A percentile compares a stretch with the other conserved stretches of the same genome.
Evolutionary conservation across 2,329 filamentous ascomycete species (phyloP).

Genomic region (Cytospora piceicola): DNA sequence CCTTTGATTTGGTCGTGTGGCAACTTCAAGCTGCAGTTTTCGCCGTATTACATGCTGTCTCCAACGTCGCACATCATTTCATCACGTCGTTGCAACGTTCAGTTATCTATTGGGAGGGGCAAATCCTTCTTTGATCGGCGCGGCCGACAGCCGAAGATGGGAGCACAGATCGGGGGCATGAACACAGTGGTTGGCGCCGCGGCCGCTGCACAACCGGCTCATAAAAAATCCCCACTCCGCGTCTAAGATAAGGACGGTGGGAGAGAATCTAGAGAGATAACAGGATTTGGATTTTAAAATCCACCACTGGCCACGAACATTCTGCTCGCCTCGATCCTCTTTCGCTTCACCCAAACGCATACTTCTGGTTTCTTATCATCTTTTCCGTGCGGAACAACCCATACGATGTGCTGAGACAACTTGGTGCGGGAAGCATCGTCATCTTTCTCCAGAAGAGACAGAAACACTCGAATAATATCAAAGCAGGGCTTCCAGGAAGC

Average conservation of each 20-base stretch:
- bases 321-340: neutral
- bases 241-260: neutral
- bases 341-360: neutral
- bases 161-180: neutral
- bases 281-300: neutral
- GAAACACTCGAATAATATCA: neutral
- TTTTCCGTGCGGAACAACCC: neutral
- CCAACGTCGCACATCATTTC: neutral
- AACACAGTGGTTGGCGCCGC: neutral
- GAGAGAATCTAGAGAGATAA: neutral
- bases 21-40: too few species aligned
- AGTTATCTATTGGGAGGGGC: neutral
- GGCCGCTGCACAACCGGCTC: neutral
- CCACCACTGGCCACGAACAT: neutral
- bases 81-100: neutral
- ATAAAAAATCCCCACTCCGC: neutral
- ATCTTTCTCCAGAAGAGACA: conserved; percentile 8
- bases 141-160: neutral
- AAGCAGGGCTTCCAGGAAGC: neutral
- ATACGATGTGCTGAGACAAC: conserved; percentile 31
- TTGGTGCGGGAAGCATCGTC: conserved; percentile 31
- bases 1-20: too few species aligned
- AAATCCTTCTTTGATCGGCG: neutral
- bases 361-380: neutral
- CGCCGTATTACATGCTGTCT: too few species aligned